phyloP scores from a whole-genome alignment of 176 grass and related monocot genomes.

The Canna indica region DNA sequence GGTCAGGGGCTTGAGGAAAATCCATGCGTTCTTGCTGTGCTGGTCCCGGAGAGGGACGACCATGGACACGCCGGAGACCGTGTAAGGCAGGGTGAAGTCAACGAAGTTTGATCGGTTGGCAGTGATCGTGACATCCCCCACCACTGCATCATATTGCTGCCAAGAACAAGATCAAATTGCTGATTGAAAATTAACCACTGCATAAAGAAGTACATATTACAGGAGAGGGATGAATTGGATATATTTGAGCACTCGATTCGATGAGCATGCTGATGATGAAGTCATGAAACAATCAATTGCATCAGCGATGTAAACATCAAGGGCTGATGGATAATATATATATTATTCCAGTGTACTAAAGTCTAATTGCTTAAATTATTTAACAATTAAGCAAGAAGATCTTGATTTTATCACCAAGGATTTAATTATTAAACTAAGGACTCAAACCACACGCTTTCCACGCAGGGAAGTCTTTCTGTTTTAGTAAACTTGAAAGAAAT shows the following conservation, averaged over 20 bases:
- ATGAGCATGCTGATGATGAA: too few relatives aligned
- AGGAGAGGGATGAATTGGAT: too few relatives aligned
- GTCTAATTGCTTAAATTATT: background rate
- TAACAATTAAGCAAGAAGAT: background rate
- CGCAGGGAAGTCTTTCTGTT: too few relatives aligned
- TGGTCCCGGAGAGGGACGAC: slow-evolving; percentile 45
- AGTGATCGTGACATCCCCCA: slow-evolving; percentile 71
- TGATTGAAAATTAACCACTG: background rate
- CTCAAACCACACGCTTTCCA: too few relatives aligned
- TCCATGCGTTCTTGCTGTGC: slow-evolving; percentile 56
- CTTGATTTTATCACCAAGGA: background rate
- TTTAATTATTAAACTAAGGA: too few relatives aligned
- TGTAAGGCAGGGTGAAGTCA: slow-evolving; percentile 85
- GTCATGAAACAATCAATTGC: too few relatives aligned
- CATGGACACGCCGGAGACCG: slow-evolving; percentile 63
- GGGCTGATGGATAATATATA: too few relatives aligned
- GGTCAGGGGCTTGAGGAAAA: slow-evolving; percentile 57
- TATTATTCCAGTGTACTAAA: too few relatives aligned
- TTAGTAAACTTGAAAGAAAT: too few relatives aligned
- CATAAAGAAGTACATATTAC: too few relatives aligned
- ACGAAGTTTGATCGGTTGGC: slow-evolving; percentile 56
- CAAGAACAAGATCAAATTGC: background rate
- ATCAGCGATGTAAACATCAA: too few relatives aligned
- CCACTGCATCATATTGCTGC: slow-evolving; percentile 25
- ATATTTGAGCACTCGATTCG: too few relatives aligned